Evolutionary conservation across 495 filamentous ascomycete genomes (phyloP), one percentile per base, ranked within the genome.

Genomic region (Saxispiralis lemnorum): DNA sequence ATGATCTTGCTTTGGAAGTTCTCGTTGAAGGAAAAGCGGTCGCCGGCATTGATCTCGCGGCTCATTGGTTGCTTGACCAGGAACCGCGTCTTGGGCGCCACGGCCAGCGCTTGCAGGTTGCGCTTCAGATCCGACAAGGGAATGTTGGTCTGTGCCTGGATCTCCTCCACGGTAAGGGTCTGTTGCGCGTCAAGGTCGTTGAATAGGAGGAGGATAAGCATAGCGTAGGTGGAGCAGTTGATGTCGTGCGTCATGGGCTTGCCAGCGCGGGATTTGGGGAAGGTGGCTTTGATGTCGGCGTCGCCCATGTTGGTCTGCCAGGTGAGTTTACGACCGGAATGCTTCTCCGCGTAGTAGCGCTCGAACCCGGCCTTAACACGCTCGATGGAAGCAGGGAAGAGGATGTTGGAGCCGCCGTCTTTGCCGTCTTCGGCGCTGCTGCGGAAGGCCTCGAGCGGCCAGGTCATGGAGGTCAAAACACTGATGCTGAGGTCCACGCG

Each of bases 381-480:
- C 43, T 87, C 76, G 46, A 99, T 73, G 38, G 79, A 74, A 0
- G 69, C 61, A 1, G 89, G 92, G 56, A 78, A 93, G 38, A 72
- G 71, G 59, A 76, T 79, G 12, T 55, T 52, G 13, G 41, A 4
- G 7, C 48, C 24, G 30, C 41, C 20, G 3, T 67, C 56, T 9
- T 68, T 58, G 18, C 64, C 58, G 18, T 63, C 63, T 1, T 66
- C 60, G 1, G 59, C 64, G 10, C 76, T 73, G 61, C 62, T 65
- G 12, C 76, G 72, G 78, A 93, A 87, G 30, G 79, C 66, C 43
- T 93, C 86, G 52, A 83, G 71, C 1, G 89, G 89, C 89, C 89
- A 99, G 57, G 84, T 85, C 41, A 88, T 95, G 48, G 73, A 83
- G 5, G 89, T 96, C 32, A 99, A 69, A 34, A 96, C 76, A 45